Evolutionary conservation across 2,329 filamentous ascomycete genomes (phyloP).

Genomic region (Sarocladium strictum): DNA sequence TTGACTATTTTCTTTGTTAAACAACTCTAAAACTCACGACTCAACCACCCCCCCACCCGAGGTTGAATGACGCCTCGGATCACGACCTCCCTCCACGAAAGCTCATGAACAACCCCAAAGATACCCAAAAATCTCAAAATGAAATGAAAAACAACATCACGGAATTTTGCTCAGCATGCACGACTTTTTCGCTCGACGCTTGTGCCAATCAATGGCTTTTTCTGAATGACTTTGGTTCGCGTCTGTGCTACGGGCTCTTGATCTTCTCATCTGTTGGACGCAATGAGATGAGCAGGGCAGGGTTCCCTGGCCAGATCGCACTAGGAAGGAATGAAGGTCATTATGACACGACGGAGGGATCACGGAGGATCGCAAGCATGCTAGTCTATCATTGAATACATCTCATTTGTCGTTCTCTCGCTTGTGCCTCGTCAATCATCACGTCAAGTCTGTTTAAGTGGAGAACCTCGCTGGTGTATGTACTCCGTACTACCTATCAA

Average conservation of each 20-base stretch:
- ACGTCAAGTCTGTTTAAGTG: too few species aligned
- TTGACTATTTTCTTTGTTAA: slow-evolving; percentile 7
- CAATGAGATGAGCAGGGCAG: not conserved
- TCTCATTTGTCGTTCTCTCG: slow-evolving; percentile 5
- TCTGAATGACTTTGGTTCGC: not conserved
- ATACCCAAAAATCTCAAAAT: slow-evolving; percentile 5
- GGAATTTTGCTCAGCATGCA: slow-evolving; percentile 1
- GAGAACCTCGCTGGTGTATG: too few species aligned
- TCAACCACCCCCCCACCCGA: not conserved
- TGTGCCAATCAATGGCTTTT: not conserved
- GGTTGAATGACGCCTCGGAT: slow-evolving; percentile 8
- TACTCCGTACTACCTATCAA: too few species aligned
- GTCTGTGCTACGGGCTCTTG: not conserved
- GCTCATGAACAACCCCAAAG: slow-evolving; percentile 4
- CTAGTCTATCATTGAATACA: slow-evolving; percentile 10
- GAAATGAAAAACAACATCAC: not conserved
- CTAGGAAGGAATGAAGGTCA: not conserved
- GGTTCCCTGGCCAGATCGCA: not conserved
- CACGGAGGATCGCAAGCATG: slow-evolving; percentile 3
- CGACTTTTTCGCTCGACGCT: not conserved
- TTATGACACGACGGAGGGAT: not conserved
- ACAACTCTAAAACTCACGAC: not conserved
- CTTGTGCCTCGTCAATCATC: not conserved
- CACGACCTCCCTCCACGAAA: slow-evolving; percentile 3
- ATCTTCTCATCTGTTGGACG: not conserved